phyloP scores from a whole-genome alignment of 73 alveolate species.

The Blepharisma stoltei region DNA sequence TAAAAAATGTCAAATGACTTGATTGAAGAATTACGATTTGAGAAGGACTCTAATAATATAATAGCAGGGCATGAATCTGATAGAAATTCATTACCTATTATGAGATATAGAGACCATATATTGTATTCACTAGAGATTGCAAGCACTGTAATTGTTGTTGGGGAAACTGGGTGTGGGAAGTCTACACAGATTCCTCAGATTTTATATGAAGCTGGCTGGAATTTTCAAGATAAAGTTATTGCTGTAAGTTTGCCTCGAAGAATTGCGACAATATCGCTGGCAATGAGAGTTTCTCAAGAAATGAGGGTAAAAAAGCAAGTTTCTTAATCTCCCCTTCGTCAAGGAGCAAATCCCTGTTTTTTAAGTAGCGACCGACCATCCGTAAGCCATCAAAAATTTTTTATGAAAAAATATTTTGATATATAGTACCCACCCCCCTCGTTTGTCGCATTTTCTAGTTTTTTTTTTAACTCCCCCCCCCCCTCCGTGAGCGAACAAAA shows the following conservation, averaged over 20 bases:
- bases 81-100: conserved; percentile 75
- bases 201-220: conserved; percentile 93
- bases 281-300: conserved; percentile 98
- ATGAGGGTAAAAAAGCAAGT: conserved; percentile 70
- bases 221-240: conserved; percentile 63
- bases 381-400: too few relatives aligned
- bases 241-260: conserved; percentile 99
- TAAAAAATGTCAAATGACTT: neutral
- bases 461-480: too few relatives aligned
- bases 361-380: too few relatives aligned
- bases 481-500: too few relatives aligned
- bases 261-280: conserved; percentile 99
- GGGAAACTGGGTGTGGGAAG: conserved; percentile 98
- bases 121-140: conserved; percentile 74
- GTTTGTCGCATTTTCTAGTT: too few relatives aligned
- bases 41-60: neutral
- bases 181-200: conserved; percentile 96
- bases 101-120: conserved; percentile 78
- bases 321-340: too few relatives aligned
- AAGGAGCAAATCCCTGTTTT: too few relatives aligned
- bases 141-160: conserved; percentile 84
- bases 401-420: too few relatives aligned
- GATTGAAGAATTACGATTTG: conserved; percentile 6
- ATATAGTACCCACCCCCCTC: too few relatives aligned
- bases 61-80: neutral